A percentile compares a stretch with the other conserved stretches of the same genome.
These are phyloP conservation scores for Cadophora sp. DNA, from an alignment of 2,329 filamentous ascomycete species.

Conservation along the genomic window DNA sequence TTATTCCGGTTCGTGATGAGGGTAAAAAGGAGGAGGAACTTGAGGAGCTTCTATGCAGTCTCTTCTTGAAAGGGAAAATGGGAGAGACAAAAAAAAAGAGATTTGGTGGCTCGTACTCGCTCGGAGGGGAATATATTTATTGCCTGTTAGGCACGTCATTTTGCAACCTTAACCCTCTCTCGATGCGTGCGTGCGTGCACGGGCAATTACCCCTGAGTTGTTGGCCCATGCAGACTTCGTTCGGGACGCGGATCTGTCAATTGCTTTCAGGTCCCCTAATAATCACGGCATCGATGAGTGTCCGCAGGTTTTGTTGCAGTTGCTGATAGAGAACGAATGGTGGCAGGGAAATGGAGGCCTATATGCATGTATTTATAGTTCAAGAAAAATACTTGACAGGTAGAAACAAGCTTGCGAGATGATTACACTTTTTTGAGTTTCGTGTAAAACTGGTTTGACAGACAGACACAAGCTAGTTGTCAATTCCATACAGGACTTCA, in stretches of 20 bases:
- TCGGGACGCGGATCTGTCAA: slow-evolving; percentile 4
- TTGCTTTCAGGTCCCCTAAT: neutral
- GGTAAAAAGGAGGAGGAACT: neutral
- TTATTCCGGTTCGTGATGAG: neutral
- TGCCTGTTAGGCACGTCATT: slow-evolving; percentile 12
- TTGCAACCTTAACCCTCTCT: slow-evolving; percentile 10
- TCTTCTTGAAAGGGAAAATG: neutral
- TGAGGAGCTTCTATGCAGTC: neutral
- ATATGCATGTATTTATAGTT: neutral
- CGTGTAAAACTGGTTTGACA: neutral
- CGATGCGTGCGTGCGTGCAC: neutral
- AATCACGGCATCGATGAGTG: neutral
- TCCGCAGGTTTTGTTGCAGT: neutral
- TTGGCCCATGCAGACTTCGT: neutral
- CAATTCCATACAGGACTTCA: neutral
- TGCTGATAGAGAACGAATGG: neutral
- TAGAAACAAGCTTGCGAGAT: slow-evolving; percentile 5
- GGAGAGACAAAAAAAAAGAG: neutral
- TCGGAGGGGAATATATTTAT: slow-evolving; percentile 4
- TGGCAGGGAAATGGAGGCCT: too few species aligned
- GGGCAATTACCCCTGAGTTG: slow-evolving; percentile 6
- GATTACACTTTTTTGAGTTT: neutral
- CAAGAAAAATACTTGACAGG: neutral
- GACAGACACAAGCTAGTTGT: neutral
- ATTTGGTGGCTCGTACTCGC: slow-evolving; percentile 6